These are phyloP conservation scores for Grosmannia clavigera DNA, from an alignment of 2,329 filamentous ascomycete genomes.

Conservation along the genomic window DNA sequence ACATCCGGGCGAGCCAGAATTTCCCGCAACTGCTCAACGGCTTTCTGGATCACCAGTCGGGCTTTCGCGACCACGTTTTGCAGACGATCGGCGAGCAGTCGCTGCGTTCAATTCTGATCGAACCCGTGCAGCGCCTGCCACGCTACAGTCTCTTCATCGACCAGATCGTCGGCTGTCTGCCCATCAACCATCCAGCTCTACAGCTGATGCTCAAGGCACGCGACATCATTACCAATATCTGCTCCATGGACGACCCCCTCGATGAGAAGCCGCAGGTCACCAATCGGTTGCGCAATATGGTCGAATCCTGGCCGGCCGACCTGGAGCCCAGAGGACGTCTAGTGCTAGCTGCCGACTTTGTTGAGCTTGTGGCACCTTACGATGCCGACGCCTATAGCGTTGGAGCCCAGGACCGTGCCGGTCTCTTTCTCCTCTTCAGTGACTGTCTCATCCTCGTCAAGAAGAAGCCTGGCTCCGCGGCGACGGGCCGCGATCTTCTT, in stretches of 20 bases:
- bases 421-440: conserved; percentile 73
- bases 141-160: conserved; percentile 95
- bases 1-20: conserved; percentile 79
- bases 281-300: conserved; percentile 61
- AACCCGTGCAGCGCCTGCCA: conserved; percentile 87
- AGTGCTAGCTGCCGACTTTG: conserved; percentile 68
- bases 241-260: conserved; percentile 67
- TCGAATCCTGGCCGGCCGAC: conserved; percentile 63
- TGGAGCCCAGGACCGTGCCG: conserved; percentile 40
- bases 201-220: conserved; percentile 74
- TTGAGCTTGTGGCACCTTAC: conserved; percentile 66
- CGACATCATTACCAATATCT: conserved; percentile 92
- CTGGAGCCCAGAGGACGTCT: conserved; percentile 66
- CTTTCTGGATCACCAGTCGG: conserved; percentile 70
- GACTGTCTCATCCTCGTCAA: conserved; percentile 69
- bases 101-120: conserved; percentile 83
- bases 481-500: conserved; percentile 64
- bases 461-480: conserved; percentile 49
- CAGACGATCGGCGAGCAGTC: conserved; percentile 80
- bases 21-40: conserved; percentile 71
- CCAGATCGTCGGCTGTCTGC: conserved; percentile 78
- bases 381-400: conserved; percentile 24
- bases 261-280: conserved; percentile 62
- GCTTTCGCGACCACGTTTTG: conserved; percentile 67
- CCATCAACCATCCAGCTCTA: conserved; percentile 74